Conservation (phyloP, 2,329 filamentous ascomycete genomes). For the Microthyrium microscopicum region DNA sequence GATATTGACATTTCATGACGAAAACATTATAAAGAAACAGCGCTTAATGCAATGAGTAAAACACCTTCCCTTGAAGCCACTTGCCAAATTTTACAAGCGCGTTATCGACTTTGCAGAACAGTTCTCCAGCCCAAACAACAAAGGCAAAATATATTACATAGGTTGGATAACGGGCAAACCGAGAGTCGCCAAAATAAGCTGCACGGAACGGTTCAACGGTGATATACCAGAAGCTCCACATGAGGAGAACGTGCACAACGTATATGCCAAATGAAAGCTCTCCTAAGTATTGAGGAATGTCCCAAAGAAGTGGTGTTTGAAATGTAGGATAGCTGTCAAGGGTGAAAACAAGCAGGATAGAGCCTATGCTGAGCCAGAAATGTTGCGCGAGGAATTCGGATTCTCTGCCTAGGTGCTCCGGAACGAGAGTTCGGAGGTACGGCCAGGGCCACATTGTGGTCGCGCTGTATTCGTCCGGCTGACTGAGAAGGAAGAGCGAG, state of each 20-base stretch:
- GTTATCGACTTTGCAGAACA: not conserved
- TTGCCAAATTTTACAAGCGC: not conserved
- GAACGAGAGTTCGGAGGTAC: not conserved
- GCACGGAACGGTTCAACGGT: not conserved
- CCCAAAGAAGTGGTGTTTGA: not conserved
- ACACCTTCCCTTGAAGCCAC: not conserved
- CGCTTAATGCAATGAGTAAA: constrained; percentile 34
- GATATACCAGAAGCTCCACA: not conserved
- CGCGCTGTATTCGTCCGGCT: not conserved
- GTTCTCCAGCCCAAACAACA: not conserved
- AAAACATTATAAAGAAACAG: constrained; percentile 55
- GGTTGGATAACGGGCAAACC: no score
- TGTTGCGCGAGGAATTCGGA: not conserved
- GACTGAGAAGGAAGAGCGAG: not conserved
- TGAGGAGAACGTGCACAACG: not conserved
- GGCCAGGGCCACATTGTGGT: not conserved
- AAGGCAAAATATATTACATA: not conserved
- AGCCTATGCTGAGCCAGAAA: constrained; percentile 1
- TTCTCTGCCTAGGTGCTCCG: not conserved
- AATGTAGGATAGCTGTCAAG: not conserved
- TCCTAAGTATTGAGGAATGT: not conserved
- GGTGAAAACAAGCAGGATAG: not conserved
- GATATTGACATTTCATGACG: no score
- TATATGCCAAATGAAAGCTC: constrained; percentile 1
- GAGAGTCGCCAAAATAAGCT: not conserved